These are phyloP conservation scores for Peribolospora baueri DNA, from an alignment of 768 basidiomycete genomes.

Conservation along the genomic window DNA sequence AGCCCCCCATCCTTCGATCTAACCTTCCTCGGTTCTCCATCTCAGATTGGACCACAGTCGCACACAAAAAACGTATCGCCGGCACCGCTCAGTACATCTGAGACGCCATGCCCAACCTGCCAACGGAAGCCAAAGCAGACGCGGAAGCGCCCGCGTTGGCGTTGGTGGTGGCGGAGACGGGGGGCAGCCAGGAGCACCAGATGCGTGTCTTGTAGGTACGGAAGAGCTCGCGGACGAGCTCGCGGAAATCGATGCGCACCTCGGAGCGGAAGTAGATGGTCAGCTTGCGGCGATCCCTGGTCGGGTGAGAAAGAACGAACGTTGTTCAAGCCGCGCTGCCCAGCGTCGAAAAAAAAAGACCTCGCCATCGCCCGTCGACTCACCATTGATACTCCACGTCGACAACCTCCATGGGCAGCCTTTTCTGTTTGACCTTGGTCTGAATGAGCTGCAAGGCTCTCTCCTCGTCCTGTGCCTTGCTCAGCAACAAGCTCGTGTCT, in stretches of 20 bases:
- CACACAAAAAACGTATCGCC: no score
- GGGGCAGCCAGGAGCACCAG: constrained; percentile 68
- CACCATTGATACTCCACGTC: constrained; percentile 98
- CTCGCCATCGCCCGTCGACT: constrained; percentile 17
- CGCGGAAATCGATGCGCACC: constrained; percentile 64
- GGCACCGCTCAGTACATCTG: no score
- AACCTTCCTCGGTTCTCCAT: no score
- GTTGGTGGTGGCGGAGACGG: no score
- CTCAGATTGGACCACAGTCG: no score
- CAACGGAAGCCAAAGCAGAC: no score
- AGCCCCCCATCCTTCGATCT: no score
- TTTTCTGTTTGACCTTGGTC: constrained; percentile 75
- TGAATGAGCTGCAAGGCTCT: constrained; percentile 80
- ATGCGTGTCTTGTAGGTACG: constrained; percentile 85
- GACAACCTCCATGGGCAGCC: constrained; percentile 92
- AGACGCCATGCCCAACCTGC: no score
- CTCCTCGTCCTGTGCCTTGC: constrained; percentile 70
- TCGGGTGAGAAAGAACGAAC: no score
- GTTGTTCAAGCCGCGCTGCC: no score
- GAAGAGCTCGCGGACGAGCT: constrained; percentile 84
- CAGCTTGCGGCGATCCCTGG: constrained; percentile 86
- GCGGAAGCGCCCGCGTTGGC: no score
- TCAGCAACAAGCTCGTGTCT: constrained; percentile 58
- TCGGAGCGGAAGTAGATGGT: constrained; percentile 97
- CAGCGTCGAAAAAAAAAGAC: background rate